A percentile compares a stretch with the other conserved stretches of the same genome.
Conservation (phyloP, 352 stramenopile species). For the Globisporangium iwayamae region DNA sequence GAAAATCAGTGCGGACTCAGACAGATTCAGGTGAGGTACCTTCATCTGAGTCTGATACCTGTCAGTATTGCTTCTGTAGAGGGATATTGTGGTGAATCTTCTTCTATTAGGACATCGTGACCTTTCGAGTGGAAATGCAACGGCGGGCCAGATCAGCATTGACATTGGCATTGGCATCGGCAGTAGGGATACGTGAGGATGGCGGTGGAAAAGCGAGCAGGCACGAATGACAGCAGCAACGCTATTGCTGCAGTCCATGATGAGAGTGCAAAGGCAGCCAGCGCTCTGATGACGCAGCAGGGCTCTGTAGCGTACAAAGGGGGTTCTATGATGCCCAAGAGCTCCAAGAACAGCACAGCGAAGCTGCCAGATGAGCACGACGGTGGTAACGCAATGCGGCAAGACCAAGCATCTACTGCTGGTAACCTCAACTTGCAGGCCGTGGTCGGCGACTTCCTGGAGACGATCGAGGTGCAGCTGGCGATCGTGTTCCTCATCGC, state of each 20-base stretch:
- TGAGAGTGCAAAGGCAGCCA: constrained; percentile 2
- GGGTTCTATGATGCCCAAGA: constrained; percentile 4
- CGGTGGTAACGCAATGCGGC: background rate
- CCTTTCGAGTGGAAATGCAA: constrained; percentile 7
- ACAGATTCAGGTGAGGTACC: background rate
- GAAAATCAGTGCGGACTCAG: constrained; percentile 14
- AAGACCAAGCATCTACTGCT: background rate
- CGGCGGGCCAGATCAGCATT: background rate
- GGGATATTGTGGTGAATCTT: constrained; percentile 1
- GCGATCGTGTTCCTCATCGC: constrained; percentile 45
- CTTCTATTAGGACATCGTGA: constrained; percentile 11
- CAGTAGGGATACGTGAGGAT: background rate
- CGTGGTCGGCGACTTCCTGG: constrained; percentile 35
- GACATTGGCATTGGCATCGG: background rate
- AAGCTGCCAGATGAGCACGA: background rate
- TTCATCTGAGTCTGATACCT: background rate
- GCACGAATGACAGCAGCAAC: background rate
- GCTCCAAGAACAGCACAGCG: background rate
- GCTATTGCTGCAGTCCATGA: background rate
- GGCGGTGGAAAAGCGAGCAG: background rate
- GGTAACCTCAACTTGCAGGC: background rate
- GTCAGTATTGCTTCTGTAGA: background rate
- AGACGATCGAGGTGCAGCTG: constrained; percentile 52
- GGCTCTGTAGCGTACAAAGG: background rate
- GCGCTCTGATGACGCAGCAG: background rate